phyloP scores from a whole-genome alignment of 2,329 filamentous ascomycete genomes.

The Pseudogymnoascus sp. region DNA sequence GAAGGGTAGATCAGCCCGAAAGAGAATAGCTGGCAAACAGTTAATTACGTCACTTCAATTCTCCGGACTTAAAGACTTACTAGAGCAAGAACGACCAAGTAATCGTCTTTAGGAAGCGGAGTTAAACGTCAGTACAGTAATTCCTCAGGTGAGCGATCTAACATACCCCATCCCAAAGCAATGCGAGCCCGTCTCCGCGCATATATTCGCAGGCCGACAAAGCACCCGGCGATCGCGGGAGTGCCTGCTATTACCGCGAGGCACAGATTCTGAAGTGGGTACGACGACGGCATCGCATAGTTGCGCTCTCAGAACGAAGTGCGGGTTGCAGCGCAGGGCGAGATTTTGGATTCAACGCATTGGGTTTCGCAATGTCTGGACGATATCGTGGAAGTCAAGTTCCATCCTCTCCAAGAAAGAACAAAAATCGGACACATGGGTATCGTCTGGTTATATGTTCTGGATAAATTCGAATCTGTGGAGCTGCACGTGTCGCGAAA shows the following conservation, averaged over 20 bases:
- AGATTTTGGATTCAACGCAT: not conserved
- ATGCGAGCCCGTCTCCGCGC: conserved; percentile 6
- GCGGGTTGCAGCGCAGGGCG: not conserved
- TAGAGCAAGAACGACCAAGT: not conserved
- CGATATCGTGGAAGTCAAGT: conserved; percentile 4
- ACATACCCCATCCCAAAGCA: conserved; percentile 8
- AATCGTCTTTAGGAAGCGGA: not conserved
- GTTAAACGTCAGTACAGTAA: not conserved
- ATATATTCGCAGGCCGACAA: not conserved
- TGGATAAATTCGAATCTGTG: conserved; percentile 1
- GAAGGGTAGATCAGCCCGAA: conserved; percentile 4
- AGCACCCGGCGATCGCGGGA: not conserved
- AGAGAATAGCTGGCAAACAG: not conserved
- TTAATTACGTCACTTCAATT: not conserved
- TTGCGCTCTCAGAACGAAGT: not conserved
- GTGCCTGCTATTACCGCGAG: conserved; percentile 2
- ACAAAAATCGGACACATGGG: not conserved
- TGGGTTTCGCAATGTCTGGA: not conserved
- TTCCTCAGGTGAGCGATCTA: not conserved
- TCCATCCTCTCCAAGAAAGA: conserved; percentile 5
- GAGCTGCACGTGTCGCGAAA: conserved; percentile 11
- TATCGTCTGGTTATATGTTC: not conserved
- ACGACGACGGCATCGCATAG: conserved; percentile 9
- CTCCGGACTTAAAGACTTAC: not conserved
- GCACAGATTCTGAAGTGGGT: conserved; percentile 3